Conservation (phyloP, 2,329 filamentous ascomycete species). For the Hortaea werneckii region DNA sequence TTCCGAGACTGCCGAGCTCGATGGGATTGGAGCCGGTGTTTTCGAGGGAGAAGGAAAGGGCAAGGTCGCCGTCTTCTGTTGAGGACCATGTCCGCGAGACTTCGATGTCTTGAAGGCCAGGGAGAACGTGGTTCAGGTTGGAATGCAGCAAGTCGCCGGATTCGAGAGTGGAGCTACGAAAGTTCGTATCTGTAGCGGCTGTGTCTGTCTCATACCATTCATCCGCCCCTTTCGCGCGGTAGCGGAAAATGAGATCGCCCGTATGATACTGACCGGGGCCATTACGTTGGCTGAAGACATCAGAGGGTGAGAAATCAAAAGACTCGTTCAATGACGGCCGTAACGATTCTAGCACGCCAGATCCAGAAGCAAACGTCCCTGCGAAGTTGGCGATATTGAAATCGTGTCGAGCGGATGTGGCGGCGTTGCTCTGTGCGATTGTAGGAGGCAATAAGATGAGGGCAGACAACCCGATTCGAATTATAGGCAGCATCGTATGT, state of each 20-base stretch:
- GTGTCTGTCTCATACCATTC: slow-evolving; percentile 42
- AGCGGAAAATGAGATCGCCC: slow-evolving; percentile 48
- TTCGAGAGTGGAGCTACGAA: neutral
- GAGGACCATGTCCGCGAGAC: slow-evolving; percentile 44
- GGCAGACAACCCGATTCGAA: too few species aligned
- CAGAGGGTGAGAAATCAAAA: slow-evolving; percentile 49
- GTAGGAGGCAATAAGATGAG: too few species aligned
- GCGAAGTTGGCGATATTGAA: slow-evolving; percentile 8
- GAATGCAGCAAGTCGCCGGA: neutral
- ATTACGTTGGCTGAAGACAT: slow-evolving; percentile 38
- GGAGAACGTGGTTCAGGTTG: neutral
- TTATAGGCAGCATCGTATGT: too few species aligned
- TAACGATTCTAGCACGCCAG: slow-evolving; percentile 38
- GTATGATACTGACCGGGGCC: slow-evolving; percentile 48
- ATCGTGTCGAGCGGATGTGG: neutral
- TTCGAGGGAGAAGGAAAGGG: slow-evolving; percentile 41
- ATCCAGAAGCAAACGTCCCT: slow-evolving; percentile 7
- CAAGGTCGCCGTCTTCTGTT: slow-evolving; percentile 39
- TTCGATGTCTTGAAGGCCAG: slow-evolving; percentile 25
- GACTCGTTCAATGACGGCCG: slow-evolving; percentile 25
- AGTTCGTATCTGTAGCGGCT: slow-evolving; percentile 20
- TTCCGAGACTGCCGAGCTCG: slow-evolving; percentile 48
- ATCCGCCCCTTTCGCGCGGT: slow-evolving; percentile 31
- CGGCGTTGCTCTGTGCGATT: too few species aligned
- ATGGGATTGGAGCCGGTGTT: slow-evolving; percentile 34